phyloP scores from a whole-genome alignment of 1,284 basidiomycete genomes.

The Uromyces viciae-fabae region DNA sequence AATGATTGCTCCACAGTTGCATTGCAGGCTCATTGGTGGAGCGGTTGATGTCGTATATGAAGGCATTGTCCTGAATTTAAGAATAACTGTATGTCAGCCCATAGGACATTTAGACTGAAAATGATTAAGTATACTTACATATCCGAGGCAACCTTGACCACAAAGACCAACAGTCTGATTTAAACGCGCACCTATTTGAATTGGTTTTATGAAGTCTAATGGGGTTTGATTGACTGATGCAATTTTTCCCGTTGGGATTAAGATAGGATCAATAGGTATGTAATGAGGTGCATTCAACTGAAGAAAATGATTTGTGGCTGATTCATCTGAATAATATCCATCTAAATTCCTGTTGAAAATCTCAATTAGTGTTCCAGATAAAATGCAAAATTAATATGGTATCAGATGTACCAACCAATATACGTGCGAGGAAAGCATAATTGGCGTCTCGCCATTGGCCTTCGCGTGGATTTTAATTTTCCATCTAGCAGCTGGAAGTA shows the following conservation, averaged over 20 bases:
- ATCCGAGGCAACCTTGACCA: conserved; percentile 51
- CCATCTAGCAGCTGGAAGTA: conserved; percentile 59
- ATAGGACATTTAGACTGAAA: not conserved
- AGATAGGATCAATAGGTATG: conserved; percentile 59
- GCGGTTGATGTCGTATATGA: conserved; percentile 21
- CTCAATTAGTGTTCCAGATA: not conserved
- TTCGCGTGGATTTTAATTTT: conserved; percentile 59
- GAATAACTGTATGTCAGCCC: not conserved
- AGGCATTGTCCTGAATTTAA: conserved; percentile 34
- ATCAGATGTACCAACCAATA: conserved; percentile 56
- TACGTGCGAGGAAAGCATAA: conserved; percentile 59
- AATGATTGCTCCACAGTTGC: conserved; percentile 57
- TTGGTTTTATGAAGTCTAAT: conserved; percentile 59
- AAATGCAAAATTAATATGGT: not conserved
- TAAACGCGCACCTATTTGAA: conserved; percentile 57
- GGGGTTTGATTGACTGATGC: conserved; percentile 56
- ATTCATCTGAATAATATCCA: conserved; percentile 60
- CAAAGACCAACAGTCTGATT: conserved; percentile 51
- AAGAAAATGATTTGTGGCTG: conserved; percentile 57
- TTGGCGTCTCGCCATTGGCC: conserved; percentile 62
- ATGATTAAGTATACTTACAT: conserved; percentile 46
- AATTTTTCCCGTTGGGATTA: conserved; percentile 59
- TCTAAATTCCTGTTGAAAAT: conserved; percentile 58
- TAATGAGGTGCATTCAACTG: conserved; percentile 56
- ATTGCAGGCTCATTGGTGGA: not conserved